Conservation (phyloP, 108 stramenopile species). For the Fistulifera pelliculosa region DNA sequence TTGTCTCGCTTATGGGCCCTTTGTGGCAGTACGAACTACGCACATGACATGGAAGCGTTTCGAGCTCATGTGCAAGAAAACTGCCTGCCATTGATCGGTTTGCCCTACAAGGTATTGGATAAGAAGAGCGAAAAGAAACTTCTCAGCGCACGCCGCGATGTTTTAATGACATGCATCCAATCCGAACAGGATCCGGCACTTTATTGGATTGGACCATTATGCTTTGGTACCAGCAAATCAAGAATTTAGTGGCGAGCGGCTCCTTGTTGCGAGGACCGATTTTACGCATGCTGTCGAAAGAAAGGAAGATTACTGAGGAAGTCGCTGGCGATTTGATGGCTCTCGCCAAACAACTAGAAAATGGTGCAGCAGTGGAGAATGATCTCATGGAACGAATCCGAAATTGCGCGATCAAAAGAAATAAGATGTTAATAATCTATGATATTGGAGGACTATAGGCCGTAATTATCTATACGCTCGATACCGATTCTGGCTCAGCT, state of each 20-base stretch:
- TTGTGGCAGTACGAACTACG: slow-evolving; percentile 18
- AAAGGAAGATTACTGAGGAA: slow-evolving; percentile 26
- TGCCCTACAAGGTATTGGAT: slow-evolving; percentile 40
- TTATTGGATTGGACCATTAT: slow-evolving; percentile 33
- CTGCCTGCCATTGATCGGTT: slow-evolving; percentile 26
- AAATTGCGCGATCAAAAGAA: slow-evolving; percentile 24
- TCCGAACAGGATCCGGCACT: slow-evolving; percentile 3
- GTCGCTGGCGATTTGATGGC: slow-evolving; percentile 12
- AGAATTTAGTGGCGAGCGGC: slow-evolving; percentile 21
- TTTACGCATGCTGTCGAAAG: slow-evolving; percentile 18
- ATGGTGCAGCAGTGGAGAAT: background rate
- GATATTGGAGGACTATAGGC: no score
- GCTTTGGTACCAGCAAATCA: slow-evolving; percentile 34
- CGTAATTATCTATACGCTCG: no score
- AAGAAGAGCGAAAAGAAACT: slow-evolving; percentile 39
- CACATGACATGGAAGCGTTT: slow-evolving; percentile 23
- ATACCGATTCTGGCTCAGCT: no score
- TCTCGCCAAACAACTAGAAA: slow-evolving; percentile 8
- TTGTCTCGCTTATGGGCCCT: slow-evolving; percentile 22
- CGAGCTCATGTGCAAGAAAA: slow-evolving; percentile 23
- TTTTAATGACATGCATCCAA: slow-evolving; percentile 11
- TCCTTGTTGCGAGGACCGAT: slow-evolving; percentile 17
- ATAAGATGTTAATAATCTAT: no score
- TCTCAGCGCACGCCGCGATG: slow-evolving; percentile 20
- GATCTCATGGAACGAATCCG: slow-evolving; percentile 15